Base-by-base conservation (phyloP, 1,284 basidiomycete species). In the Stereum hirsutum region DNA sequence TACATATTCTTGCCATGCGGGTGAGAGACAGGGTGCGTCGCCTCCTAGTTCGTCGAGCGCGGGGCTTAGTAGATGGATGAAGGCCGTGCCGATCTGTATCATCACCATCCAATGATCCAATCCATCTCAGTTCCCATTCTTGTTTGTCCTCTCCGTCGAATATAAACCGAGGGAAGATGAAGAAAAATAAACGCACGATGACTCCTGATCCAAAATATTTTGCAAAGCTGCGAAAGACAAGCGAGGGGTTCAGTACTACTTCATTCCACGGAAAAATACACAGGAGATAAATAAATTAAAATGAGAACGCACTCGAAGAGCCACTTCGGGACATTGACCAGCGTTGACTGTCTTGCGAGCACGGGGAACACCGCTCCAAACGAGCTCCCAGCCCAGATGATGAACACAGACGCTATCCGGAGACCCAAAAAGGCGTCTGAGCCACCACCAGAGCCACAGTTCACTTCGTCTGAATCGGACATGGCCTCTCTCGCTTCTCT, bases 181-280 rank as follows among this genome's bases (percentile, higher is more conserved):
- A 39, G 35, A 24, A 44, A 34, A 41, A 36, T 31, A 42, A 24
- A 68, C 78, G 51, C 49, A 86, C 84, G 57, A 94, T 93, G 47
- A 95, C 88, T 24, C 90, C 91, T 6, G 89, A 92, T 38, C 95
- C 95, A 64, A 97, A 97, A 66, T 88, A 98, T 63, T 95, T 96
- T 24, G 88, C 86, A 57, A 95, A 92, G 37, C 85, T 85, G 48
- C n/a, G 6, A 6, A 17, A 11, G 3, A 27, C 6, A 17, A 33
- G 27, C n/a, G n/a, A n/a, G n/a, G n/a, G n/a, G n/a, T n/a, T n/a
- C n/a, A n/a, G n/a, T n/a, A n/a, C n/a, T n/a, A n/a, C n/a, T n/a
- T n/a, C n/a, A n/a, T n/a, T n/a, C n/a, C n/a, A n/a, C n/a, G n/a
- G n/a, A n/a, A n/a, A n/a, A n/a, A n/a, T 21, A 5, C 14, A 23